Base-by-base conservation (phyloP, 2,329 filamentous ascomycete species). In the Intubia oerlemansii region DNA sequence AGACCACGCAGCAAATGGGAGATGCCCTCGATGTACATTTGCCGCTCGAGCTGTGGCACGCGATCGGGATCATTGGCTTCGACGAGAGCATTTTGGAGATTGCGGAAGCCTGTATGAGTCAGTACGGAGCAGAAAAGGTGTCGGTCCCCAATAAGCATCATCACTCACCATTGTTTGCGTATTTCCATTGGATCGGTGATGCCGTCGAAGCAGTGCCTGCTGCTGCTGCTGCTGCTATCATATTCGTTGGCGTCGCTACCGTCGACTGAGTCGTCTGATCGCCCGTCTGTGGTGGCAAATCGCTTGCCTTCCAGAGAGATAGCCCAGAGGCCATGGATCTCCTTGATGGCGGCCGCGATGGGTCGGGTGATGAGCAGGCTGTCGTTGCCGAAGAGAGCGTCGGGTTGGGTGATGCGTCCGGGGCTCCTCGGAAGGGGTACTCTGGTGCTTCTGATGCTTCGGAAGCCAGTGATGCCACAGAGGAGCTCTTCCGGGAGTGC, bases 1-100 rank as follows among this genome's bases (percentile, higher is more conserved):
- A 77, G 53, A 7, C 62, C 70, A 34, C 59, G 59, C n/a, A 77
- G 53, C 15, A 77, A 52, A 43, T 74, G 74, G 3, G 62, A 59
- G 4, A 73, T 47, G 33, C 66, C 61, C 38, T 75, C 65, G 27
- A 77, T 48, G 44, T 74, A 77, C 8, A 72, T 55, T 36, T 66
- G 64, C 16, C 71, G 58, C 28, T 64, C 61, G 38, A 67, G 58
- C n/a, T 45, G 41, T n/a, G 36, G 36, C 5, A 37, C 27, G 10
- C 37, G 36, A 24, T 36, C 34, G n/a, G 34, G 35, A 13, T 39
- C 32, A 27, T 27, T 27, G n/a, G 37, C 36, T 25, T 38, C 36
- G 10, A 30, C 31, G 12, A 34, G 13, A 4, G 37, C 37, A 10
- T 25, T 35, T 25, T 38, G 34, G 7, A 39, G 31, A 5, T 30